Evolutionary conservation across 139 green algal genomes (phyloP), one percentile per base, ranked within the genome.

Genomic region (Chlorella ohadii): DNA sequence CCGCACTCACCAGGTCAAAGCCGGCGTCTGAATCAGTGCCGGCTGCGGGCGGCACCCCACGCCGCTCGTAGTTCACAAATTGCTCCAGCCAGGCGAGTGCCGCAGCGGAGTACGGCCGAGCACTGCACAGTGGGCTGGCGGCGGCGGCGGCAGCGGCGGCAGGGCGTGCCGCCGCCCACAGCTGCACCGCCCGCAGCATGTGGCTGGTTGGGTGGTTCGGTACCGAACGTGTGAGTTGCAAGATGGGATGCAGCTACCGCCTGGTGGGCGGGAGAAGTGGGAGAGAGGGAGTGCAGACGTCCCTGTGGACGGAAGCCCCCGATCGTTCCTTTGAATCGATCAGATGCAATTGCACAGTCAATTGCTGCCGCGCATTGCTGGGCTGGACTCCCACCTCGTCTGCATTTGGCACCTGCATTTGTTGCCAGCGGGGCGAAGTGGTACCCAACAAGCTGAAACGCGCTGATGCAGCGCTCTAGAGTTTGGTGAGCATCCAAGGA

Each of bases 1-100:
- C n/a, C n/a, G n/a, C n/a, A n/a, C n/a, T n/a, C 83, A 93, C 91
- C 90, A 94, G 41, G n/a, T 92, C 87, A 81, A 94, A 94, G 44
- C 88, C 81, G 4, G 78, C 65, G 0, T 82, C 77, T 13, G 76
- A 79, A 38, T 84, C 76, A 5, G 84, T 92, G 63, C 94, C 94
- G 4, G 94, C 91, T 12, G 72, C 81, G 13, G 81, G 41, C 6
- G 94, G 94, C 7, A 98, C 82, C n/a, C 94, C 94, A 4, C 78
- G 76, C 38, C 85, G 76, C 80, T 97, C 94, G 81, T 93, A 89
- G 83, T 97, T 93, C 2, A 88, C 61, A 6, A 96, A 79, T 1
- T 13, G 25, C 3, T 41, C 41, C 33, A 89, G 72, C 80, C 80
- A 89, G 16, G 83, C 72, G 27, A 85, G 65, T 3, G 74, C 83